Evolutionary conservation across 2,329 filamentous ascomycete genomes (phyloP), one percentile per base, ranked within the genome.

Genomic region (Trichoderma sp.): DNA sequence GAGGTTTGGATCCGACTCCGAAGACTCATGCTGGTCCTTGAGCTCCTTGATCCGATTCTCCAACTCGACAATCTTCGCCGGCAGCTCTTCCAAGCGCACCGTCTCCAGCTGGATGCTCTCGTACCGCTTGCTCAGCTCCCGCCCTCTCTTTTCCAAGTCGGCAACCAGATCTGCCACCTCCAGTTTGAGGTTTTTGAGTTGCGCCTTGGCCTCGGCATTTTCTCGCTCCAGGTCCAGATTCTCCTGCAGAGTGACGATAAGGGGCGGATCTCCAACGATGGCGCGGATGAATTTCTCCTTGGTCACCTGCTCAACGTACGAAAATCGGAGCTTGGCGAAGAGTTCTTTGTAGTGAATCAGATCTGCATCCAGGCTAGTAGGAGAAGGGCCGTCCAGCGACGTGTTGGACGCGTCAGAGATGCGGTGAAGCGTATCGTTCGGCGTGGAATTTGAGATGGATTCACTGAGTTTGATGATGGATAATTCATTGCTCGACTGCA

Each of bases 271-370:
- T 70, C 92, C 93, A 17, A 96, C 93, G 73, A 98, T 96, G 71
- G 92, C 90, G 72, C 93, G 92, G 65, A 99, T 90, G 79, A 97
- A 98, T 76, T 97, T 97, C 78, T 99, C 95, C 80, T 98, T 99
- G 53, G 94, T 98, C 70, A 98, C 93, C 83, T 98, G 95, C 80
- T 99, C 95, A 73, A 97, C 91, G 80, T 98, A 98, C 71, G 92
- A 96, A 83, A 98, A 98, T 73, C 94, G 92, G 45, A 98, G 86
- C 81, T 99, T 98, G 50, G 93, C 91, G 80, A 98, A 99, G 22
- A 98, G 87, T 80, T 97, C 94, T 81, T 92, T 93, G 82, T 98
- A 97, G 79, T 98, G 94, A 34, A 86, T 84, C 32, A 98, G 84
- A 78, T 98, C 94, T 32, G 92, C 92, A 71, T 92, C 89, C 8